phyloP scores from a whole-genome alignment of 2,329 filamentous ascomycete genomes.

The Chrysoporthe deuterocubensis region DNA sequence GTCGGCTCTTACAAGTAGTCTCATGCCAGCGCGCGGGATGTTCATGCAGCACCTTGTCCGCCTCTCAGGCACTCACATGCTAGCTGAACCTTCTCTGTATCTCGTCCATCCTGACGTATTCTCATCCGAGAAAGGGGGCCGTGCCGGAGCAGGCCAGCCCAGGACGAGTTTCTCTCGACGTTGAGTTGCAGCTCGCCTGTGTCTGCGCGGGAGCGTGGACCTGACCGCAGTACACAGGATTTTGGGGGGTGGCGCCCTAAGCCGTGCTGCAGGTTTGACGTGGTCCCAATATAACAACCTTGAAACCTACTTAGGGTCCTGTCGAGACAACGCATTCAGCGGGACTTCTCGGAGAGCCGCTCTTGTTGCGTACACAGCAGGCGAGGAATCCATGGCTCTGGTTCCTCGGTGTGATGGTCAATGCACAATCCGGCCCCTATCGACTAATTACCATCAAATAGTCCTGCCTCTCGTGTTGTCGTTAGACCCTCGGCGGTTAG shows the following conservation, averaged over 20 bases:
- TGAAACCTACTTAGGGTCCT: neutral
- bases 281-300: slow-evolving; percentile 5
- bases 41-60: too few relatives aligned
- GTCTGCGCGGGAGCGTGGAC: neutral
- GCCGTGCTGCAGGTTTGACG: slow-evolving; percentile 5
- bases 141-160: too few relatives aligned
- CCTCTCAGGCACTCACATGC: too few relatives aligned
- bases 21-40: too few relatives aligned
- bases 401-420: neutral
- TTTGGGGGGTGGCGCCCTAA: neutral
- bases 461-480: neutral
- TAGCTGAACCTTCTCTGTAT: too few relatives aligned
- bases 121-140: too few relatives aligned
- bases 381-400: neutral
- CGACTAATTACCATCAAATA: neutral
- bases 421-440: neutral
- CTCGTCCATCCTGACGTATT: too few relatives aligned
- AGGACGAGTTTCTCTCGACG: too few relatives aligned
- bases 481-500: neutral
- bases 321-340: neutral
- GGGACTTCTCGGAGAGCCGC: neutral
- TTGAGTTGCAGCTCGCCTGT: too few relatives aligned
- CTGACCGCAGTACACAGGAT: neutral
- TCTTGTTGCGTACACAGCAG: neutral
- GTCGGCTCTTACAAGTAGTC: neutral